Base-by-base conservation (phyloP, 345 rosid genomes). In the Raphanus raphanistrum region DNA sequence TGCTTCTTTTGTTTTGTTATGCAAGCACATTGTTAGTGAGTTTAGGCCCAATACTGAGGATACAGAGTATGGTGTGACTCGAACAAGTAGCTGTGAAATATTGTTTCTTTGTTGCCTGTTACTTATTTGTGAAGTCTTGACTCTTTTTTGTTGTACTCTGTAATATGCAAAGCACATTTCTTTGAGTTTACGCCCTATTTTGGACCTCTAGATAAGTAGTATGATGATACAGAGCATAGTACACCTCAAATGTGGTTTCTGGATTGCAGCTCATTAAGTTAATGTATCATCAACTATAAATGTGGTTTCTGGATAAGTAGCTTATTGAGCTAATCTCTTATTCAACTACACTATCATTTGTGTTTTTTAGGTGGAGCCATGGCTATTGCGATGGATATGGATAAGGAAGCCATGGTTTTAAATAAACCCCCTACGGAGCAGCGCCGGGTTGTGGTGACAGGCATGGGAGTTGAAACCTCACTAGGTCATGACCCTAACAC, bases 361-460 rank as follows among this genome's bases (percentile, higher is more conserved):
- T 28, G 3, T 2, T 28, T 2, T 28, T 76, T 63, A 88, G 97
- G 97, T 58, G 84, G 85, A 79, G 84, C 84, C 48, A 88, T 86
- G 91, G 89, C 93, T 9, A 83, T 89, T 67, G 88, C 91, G 2
- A 83, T 87, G 81, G 91, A 87, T 82, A 88, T 88, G 77, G 80
- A 85, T 16, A 84, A 81, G 79, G 92, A 89, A 74, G 82, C 82
- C 21, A 63, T 45, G 29, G 79, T 81, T 54, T 82, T 86, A 80
- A 89, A 86, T 77, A 94, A 87, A 79, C 93, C 96, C 1, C 76
- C 76, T 35, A 85, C 38, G 12, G 87, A 85, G 87, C 92, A 92
- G 67, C 89, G 95, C 59, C 85, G 91, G 21, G 98, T 94, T 50
- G 98, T 94, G 57, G 97, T 94, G 77, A 94, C 98, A 16, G 98